phyloP scores from a whole-genome alignment of 768 basidiomycete genomes.

The Mycena vitilis region DNA sequence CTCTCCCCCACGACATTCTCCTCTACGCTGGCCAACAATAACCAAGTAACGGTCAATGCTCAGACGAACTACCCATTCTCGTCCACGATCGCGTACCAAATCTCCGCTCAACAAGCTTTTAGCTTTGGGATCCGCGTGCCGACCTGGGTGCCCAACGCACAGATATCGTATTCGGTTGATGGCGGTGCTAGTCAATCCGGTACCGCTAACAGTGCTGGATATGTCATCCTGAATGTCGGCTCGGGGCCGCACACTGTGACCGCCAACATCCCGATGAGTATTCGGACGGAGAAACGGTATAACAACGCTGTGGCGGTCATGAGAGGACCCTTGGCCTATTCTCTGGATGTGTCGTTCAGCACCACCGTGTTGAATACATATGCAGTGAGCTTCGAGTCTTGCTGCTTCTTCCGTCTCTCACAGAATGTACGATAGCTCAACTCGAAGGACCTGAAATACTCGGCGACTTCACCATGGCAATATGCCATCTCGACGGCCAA shows the following conservation, averaged over 20 bases:
- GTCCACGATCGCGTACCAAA: conserved; percentile 27
- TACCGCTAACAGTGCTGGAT: conserved; percentile 30
- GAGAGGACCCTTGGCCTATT: conserved; percentile 32
- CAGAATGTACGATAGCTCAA: conserved; percentile 2
- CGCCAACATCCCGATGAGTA: conserved; percentile 28
- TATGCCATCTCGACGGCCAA: conserved; percentile 30
- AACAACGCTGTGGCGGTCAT: conserved; percentile 28
- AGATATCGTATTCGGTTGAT: conserved; percentile 24
- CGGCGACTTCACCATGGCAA: conserved; percentile 28
- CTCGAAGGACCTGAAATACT: conserved; percentile 30
- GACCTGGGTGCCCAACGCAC: conserved; percentile 21
- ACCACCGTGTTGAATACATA: conserved; percentile 17
- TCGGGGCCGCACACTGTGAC: conserved; percentile 27
- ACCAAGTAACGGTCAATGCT: conserved; percentile 27
- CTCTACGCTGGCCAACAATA: conserved; percentile 28
- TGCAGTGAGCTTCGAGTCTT: conserved; percentile 1
- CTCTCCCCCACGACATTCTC: conserved; percentile 32
- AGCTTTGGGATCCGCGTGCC: conserved; percentile 33
- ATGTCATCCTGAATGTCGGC: conserved; percentile 25
- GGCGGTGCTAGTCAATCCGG: conserved; percentile 21
- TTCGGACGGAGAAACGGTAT: conserved; percentile 15
- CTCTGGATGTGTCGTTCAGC: conserved; percentile 11
- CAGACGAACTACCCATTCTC: conserved; percentile 32
- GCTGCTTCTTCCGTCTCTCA: background rate
- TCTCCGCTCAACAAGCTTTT: conserved; percentile 22